Conservation (phyloP, 169 alveolate species). For the Plasmodium adleri region DNA sequence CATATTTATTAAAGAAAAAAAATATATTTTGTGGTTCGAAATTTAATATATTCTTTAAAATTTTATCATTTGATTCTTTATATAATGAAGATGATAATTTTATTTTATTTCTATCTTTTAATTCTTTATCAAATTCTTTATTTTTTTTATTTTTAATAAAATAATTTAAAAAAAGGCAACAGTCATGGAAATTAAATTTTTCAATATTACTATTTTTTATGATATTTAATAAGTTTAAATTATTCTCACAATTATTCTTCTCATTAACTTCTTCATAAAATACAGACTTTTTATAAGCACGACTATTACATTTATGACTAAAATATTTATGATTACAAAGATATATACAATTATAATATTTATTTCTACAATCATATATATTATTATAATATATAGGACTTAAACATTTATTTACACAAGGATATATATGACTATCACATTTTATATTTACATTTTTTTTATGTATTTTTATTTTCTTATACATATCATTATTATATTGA, state of each 20-base stretch:
- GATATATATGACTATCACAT: too few species aligned
- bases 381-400: too few species aligned
- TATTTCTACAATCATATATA: too few species aligned
- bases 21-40: slow-evolving; percentile 8
- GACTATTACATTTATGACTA: too few species aligned
- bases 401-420: too few species aligned
- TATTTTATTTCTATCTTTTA: slow-evolving; percentile 19
- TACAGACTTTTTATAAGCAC: slow-evolving; percentile 14
- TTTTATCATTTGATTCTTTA: slow-evolving; percentile 30
- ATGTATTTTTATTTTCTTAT: too few species aligned
- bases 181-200: slow-evolving; percentile 35
- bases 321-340: too few species aligned
- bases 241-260: slow-evolving; percentile 18
- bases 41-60: slow-evolving; percentile 20
- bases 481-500: too few species aligned
- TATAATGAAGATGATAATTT: slow-evolving; percentile 31
- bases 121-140: slow-evolving; percentile 5
- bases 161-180: slow-evolving; percentile 34
- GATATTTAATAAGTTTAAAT: slow-evolving; percentile 18
- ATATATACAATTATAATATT: too few species aligned
- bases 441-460: too few species aligned
- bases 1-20: slow-evolving; percentile 47
- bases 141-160: slow-evolving; percentile 51
- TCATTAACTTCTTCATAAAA: slow-evolving; percentile 52
- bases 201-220: slow-evolving; percentile 22